Percentiles rank a stretch among this genome's conserved stretches.
Evolutionary conservation across 2,329 filamentous ascomycete species (phyloP).

Genomic region (Claviceps pusilla): DNA sequence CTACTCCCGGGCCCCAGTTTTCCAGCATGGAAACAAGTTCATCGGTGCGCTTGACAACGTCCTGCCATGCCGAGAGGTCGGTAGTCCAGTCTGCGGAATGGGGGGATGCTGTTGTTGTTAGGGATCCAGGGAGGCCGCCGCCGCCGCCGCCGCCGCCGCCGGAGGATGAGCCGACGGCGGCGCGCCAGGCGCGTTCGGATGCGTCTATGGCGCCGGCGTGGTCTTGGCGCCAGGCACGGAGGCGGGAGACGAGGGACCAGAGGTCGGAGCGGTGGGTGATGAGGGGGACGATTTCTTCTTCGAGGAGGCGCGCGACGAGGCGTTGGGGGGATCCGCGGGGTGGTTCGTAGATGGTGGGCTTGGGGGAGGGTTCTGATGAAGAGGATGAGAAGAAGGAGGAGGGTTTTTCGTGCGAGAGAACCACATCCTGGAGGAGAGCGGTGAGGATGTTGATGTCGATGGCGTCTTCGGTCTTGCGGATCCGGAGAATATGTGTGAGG

Average conservation of each 20-base stretch:
- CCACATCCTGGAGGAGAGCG: slow-evolving; percentile 56
- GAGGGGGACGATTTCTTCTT: slow-evolving; percentile 60
- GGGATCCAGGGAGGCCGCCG: slow-evolving; percentile 25
- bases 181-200: slow-evolving; percentile 80
- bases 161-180: slow-evolving; percentile 42
- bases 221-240: slow-evolving; percentile 59
- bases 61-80: slow-evolving; percentile 50
- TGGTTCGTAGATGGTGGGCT: slow-evolving; percentile 17
- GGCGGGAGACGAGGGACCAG: slow-evolving; percentile 58
- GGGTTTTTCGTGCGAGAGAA: slow-evolving; percentile 28
- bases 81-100: slow-evolving; percentile 26
- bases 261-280: slow-evolving; percentile 67
- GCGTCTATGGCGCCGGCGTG: slow-evolving; percentile 62
- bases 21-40: slow-evolving; percentile 73
- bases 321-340: slow-evolving; percentile 45
- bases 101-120: background rate
- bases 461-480: slow-evolving; percentile 64
- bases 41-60: slow-evolving; percentile 63
- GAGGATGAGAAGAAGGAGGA: slow-evolving; percentile 7
- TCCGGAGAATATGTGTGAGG: slow-evolving; percentile 57
- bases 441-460: slow-evolving; percentile 61
- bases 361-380: background rate
- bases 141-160: slow-evolving; percentile 28
- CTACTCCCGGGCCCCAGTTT: slow-evolving; percentile 53
- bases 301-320: slow-evolving; percentile 56